Evolutionary conservation across 1,284 basidiomycete genomes (phyloP), one percentile per base, ranked within the genome.

Genomic region (Trichosporon ovoides): DNA sequence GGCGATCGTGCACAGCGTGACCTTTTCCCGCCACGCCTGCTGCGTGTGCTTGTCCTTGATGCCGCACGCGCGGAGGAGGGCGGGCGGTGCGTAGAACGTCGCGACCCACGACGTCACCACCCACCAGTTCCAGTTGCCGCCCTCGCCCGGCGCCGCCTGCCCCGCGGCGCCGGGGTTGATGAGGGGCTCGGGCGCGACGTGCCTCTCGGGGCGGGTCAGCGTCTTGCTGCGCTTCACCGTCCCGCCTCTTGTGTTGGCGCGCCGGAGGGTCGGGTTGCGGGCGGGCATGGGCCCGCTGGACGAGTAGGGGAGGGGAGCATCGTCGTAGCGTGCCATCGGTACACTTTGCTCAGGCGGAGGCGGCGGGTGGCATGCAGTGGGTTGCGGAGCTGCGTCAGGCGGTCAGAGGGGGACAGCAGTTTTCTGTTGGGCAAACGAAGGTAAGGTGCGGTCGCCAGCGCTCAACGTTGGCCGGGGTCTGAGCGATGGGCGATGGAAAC

Each of bases 1-100:
- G 55, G 92, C 89, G 70, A 96, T 87, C 75, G 88, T 85, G 75
- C 93, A 97, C 9, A 99, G 83, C 7, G 93, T 85, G 60, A 97
- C 85, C 81, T 98, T 99, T 78, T 99, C 96, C 67, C 96, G 84
- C 96, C 96, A 99, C 1, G 96, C 96, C 78, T 97, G 91, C 64
- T 85, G 82, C 59, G 85, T 81, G 54, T 83, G 80, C 72, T 83
- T 83, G 74, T 93, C 90, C 70, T 84, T 87, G 75, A 98, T 82
- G 51, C 92, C 91, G 58, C 87, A 62, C 13, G 86, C 84, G 20
- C 82, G 78, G 56, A 98, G 83, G 14, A 94, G 72, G 64, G 86
- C 62, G 50, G 84, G 82, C 14, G 94, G 94, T 4, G 92, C 93
- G 91, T 91, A 97, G 73, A 89, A 93, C 4, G 94, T 94, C 70